Percentiles rank a stretch among this genome's conserved stretches.
phyloP scores from a whole-genome alignment of 345 rosid species.

The Arabidopsis arenosa region DNA sequence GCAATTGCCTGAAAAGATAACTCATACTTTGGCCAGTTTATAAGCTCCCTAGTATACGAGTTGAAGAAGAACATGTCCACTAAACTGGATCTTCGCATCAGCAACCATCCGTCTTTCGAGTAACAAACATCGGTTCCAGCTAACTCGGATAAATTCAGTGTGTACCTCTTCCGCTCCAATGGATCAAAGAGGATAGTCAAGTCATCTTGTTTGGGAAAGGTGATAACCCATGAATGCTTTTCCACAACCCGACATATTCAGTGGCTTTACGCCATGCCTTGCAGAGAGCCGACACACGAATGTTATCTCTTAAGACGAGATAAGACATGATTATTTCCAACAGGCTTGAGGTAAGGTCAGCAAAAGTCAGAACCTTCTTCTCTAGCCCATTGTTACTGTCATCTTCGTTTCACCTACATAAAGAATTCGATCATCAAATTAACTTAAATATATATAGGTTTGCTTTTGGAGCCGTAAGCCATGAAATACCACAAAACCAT shows the following conservation, averaged over 20 bases:
- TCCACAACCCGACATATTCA: not conserved
- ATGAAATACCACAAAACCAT: not conserved
- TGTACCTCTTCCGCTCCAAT: too few relatives aligned
- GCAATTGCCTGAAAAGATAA: conserved; percentile 58
- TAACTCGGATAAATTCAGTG: too few relatives aligned
- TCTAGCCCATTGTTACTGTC: not conserved
- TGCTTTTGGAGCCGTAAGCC: not conserved
- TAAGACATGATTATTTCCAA: not conserved
- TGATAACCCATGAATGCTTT: not conserved
- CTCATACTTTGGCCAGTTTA: conserved; percentile 41
- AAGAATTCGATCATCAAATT: not conserved
- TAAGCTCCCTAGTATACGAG: conserved; percentile 53
- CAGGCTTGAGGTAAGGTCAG: not conserved
- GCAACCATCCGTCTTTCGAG: conserved; percentile 70
- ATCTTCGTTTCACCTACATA: not conserved
- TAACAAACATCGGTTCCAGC: conserved; percentile 51
- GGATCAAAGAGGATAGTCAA: too few relatives aligned
- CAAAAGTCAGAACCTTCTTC: not conserved
- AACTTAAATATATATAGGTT: too few relatives aligned
- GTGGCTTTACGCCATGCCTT: not conserved
- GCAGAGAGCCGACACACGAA: not conserved
- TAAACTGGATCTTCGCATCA: conserved; percentile 52
- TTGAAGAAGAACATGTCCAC: conserved; percentile 65
- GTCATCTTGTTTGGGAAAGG: not conserved
- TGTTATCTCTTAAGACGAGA: not conserved